phyloP scores from a whole-genome alignment of 352 stramenopile species.

The Phytophthora sp. region DNA sequence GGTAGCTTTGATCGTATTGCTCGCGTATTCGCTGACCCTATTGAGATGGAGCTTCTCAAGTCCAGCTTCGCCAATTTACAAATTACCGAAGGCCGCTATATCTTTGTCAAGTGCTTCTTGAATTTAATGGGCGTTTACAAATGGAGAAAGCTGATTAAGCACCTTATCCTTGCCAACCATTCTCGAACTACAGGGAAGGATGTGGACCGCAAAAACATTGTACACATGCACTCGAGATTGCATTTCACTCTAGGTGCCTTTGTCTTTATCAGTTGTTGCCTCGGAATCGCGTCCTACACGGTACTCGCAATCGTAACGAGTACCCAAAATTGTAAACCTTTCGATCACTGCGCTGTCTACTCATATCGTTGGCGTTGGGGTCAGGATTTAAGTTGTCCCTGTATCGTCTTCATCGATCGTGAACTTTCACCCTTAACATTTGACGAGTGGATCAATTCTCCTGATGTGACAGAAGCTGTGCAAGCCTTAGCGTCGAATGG shows the following conservation, averaged over 20 bases:
- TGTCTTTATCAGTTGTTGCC: conserved; percentile 44
- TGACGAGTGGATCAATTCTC: conserved; percentile 39
- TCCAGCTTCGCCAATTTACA: conserved; percentile 39
- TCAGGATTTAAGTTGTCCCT: conserved; percentile 29
- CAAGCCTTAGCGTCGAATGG: conserved; percentile 30
- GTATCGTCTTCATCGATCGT: conserved; percentile 45
- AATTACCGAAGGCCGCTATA: conserved; percentile 35
- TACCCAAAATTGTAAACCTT: conserved; percentile 29
- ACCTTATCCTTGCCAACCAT: conserved; percentile 37
- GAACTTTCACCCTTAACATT: conserved; percentile 27
- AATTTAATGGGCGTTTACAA: conserved; percentile 54
- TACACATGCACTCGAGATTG: conserved; percentile 27
- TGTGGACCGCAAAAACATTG: neutral
- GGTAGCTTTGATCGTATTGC: conserved; percentile 47
- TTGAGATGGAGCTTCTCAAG: conserved; percentile 42
- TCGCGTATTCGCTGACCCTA: conserved; percentile 40
- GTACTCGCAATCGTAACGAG: conserved; percentile 29
- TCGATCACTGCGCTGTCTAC: conserved; percentile 44
- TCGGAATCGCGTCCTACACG: conserved; percentile 41
- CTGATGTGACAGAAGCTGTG: conserved; percentile 39
- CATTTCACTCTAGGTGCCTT: conserved; percentile 41
- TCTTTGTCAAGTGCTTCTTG: conserved; percentile 47
- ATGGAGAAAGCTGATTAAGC: conserved; percentile 47
- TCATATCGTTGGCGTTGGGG: conserved; percentile 46
- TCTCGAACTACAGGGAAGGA: conserved; percentile 6